Evolutionary conservation across 192 early-diverging fungal genomes (phyloP).

Genomic region (Dimargaris verticillata): DNA sequence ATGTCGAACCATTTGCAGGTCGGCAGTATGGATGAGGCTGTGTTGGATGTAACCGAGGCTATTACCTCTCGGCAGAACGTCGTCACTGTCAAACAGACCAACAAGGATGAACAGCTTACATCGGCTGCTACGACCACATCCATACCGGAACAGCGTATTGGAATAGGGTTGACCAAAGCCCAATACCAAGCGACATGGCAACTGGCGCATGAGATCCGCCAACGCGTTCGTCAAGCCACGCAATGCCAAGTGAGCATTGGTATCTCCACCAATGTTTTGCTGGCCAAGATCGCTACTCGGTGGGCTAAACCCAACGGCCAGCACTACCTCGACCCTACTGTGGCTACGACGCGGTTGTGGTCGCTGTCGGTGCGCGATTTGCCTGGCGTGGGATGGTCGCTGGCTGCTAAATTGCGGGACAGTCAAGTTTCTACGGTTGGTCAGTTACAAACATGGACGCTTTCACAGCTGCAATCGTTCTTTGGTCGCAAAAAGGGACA

Average conservation of each 20-base stretch:
- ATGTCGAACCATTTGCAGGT: constrained; percentile 56
- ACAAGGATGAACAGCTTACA: background rate
- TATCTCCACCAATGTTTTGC: constrained; percentile 49
- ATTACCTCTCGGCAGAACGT: constrained; percentile 11
- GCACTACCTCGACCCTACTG: constrained; percentile 14
- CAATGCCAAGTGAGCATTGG: constrained; percentile 61
- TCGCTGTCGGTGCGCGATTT: constrained; percentile 19
- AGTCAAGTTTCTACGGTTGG: constrained; percentile 20
- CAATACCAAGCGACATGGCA: too few species aligned
- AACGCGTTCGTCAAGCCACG: constrained; percentile 27
- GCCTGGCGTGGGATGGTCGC: constrained; percentile 42
- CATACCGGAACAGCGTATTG: too few species aligned
- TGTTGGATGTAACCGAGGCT: constrained; percentile 44
- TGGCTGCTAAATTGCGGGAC: constrained; percentile 25
- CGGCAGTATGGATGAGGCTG: constrained; percentile 73
- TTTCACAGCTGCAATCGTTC: constrained; percentile 29
- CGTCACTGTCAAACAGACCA: background rate
- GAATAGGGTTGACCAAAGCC: background rate
- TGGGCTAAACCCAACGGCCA: constrained; percentile 56
- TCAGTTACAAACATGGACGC: constrained; percentile 11
- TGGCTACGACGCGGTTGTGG: constrained; percentile 11
- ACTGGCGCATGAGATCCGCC: constrained; percentile 23
- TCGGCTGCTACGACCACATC: background rate
- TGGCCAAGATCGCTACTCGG: constrained; percentile 57
- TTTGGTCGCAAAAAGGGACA: constrained; percentile 57